Evolutionary conservation across 2,329 filamentous ascomycete species (phyloP).

Genomic region (Colletotrichum sp.): DNA sequence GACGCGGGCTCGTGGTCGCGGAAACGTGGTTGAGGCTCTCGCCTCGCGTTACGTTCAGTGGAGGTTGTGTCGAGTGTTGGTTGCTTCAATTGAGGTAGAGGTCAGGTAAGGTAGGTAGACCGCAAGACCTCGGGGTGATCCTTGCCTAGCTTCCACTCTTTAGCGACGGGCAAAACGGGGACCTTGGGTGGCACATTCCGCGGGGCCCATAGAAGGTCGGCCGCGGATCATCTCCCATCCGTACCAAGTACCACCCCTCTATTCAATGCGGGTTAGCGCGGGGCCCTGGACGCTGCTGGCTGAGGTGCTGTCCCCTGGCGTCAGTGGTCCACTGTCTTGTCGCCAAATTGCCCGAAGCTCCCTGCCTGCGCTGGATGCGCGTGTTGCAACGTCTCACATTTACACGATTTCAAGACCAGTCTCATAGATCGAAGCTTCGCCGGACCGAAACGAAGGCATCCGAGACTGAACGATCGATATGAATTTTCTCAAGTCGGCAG

Average conservation of each 20-base stretch:
- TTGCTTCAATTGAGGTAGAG: background rate
- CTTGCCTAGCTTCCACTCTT: slow-evolving; percentile 9
- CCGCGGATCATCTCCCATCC: slow-evolving; percentile 7
- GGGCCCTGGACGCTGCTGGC: slow-evolving; percentile 7
- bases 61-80: slow-evolving; percentile 1
- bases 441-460: background rate
- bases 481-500: slow-evolving; percentile 98
- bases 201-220: background rate
- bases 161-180: background rate
- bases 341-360: slow-evolving; percentile 18
- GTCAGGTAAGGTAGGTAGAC: background rate
- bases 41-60: slow-evolving; percentile 16
- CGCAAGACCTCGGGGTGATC: slow-evolving; percentile 9
- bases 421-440: background rate
- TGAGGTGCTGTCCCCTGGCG: background rate
- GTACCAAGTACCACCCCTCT: slow-evolving; percentile 11
- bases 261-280: slow-evolving; percentile 21
- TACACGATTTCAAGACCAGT: background rate
- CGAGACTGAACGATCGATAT: slow-evolving; percentile 52
- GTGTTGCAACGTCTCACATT: slow-evolving; percentile 6
- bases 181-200: background rate
- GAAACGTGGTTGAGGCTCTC: slow-evolving; percentile 9
- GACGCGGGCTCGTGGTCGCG: background rate
- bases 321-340: slow-evolving; percentile 9
- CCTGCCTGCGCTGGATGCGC: slow-evolving; percentile 9